Percentiles rank a stretch among this genome's conserved stretches.
These are phyloP conservation scores for Plectosphaerella plurivora DNA, from an alignment of 2,329 filamentous ascomycete species.

Conservation along the genomic window DNA sequence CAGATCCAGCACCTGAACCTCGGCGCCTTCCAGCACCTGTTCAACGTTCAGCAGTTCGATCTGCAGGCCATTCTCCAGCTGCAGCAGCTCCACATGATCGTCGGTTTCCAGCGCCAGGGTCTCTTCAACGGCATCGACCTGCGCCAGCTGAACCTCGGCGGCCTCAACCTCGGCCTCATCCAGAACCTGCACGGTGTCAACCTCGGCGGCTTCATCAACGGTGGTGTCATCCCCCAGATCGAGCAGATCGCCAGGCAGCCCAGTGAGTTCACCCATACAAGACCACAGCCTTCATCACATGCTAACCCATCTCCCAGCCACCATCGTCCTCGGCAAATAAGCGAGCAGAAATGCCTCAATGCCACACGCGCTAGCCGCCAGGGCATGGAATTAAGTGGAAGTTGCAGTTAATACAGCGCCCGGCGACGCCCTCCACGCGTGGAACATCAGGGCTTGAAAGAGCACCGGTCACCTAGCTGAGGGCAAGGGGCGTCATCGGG, in stretches of 20 bases:
- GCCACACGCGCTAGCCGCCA: background rate
- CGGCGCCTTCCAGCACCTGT: constrained; percentile 33
- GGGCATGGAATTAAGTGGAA: no score
- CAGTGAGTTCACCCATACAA: constrained; percentile 9
- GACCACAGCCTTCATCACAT: background rate
- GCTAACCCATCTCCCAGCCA: background rate
- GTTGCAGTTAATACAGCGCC: no score
- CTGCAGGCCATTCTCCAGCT: constrained; percentile 33
- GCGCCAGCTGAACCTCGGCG: constrained; percentile 17
- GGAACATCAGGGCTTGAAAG: no score
- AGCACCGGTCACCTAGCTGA: no score
- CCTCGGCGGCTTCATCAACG: constrained; percentile 23
- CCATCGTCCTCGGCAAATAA: constrained; percentile 5
- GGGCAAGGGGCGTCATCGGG: no score
- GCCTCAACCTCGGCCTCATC: constrained; percentile 23
- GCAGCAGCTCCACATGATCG: constrained; percentile 33
- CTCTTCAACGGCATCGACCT: constrained; percentile 24
- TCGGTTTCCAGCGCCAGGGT: constrained; percentile 25
- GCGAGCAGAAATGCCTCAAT: background rate
- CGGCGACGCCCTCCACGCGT: no score
- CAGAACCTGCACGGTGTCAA: constrained; percentile 19
- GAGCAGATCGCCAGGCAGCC: constrained; percentile 17
- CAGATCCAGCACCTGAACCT: constrained; percentile 33
- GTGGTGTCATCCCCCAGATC: constrained; percentile 20
- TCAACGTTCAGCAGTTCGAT: constrained; percentile 34